These are phyloP conservation scores for Saccharomycopsis sp. DNA, from an alignment of 805 yeast species.

Conservation along the genomic window DNA sequence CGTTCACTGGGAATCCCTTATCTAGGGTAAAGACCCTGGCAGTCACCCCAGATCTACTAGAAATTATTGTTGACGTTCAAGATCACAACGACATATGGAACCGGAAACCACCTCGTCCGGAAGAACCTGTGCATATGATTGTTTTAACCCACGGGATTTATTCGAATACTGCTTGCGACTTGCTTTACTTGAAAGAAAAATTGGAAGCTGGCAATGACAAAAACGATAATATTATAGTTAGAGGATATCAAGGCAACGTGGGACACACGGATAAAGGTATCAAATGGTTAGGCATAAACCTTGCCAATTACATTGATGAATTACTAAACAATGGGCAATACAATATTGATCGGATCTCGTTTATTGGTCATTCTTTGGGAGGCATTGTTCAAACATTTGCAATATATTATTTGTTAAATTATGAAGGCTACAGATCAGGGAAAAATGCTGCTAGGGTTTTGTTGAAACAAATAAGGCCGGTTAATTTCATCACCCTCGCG, in stretches of 20 bases:
- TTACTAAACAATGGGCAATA: conserved; percentile 36
- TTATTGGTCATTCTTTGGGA: conserved; percentile 90
- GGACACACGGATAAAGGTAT: conserved; percentile 89
- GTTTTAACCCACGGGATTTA: conserved; percentile 88
- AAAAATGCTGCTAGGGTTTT: not conserved
- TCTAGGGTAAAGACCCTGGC: not conserved
- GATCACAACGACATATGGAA: conserved; percentile 75
- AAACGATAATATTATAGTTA: conserved; percentile 58
- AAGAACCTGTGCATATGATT: conserved; percentile 71
- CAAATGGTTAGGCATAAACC: conserved; percentile 71
- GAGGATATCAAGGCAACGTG: conserved; percentile 78
- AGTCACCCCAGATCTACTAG: conserved; percentile 19
- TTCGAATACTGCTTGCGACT: conserved; percentile 83
- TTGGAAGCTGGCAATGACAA: conserved; percentile 41
- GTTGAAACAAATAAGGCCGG: conserved; percentile 36
- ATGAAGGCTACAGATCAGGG: conserved; percentile 14
- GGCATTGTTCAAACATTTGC: conserved; percentile 92
- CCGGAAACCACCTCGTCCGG: conserved; percentile 43
- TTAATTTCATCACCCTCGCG: conserved; percentile 77
- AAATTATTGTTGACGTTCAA: conserved; percentile 29
- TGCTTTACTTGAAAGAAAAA: conserved; percentile 79
- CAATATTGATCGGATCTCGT: conserved; percentile 60
- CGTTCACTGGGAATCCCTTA: not conserved
- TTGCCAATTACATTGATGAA: conserved; percentile 65
- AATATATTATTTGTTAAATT: conserved; percentile 62